These are phyloP conservation scores for Sinapis alba DNA, from an alignment of 441 rosid species.

Conservation along the genomic window DNA sequence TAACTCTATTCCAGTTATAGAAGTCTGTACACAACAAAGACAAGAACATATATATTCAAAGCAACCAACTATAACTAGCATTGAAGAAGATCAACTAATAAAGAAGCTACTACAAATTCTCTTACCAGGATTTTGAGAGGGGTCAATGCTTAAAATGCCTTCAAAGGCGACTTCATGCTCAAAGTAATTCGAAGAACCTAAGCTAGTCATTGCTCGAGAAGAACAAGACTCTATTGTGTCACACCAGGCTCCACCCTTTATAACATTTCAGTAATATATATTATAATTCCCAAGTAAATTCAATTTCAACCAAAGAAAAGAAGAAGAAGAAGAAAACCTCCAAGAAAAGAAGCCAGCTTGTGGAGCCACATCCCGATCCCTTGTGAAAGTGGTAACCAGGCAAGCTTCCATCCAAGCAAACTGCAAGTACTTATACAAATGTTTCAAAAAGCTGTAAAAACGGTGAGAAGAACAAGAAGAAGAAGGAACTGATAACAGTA, in stretches of 20 bases:
- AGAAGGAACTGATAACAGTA: conserved; percentile 9
- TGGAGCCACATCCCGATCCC: conserved; percentile 81
- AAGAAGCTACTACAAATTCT: conserved; percentile 1
- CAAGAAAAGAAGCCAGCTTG: conserved; percentile 79
- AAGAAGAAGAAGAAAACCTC: conserved; percentile 47
- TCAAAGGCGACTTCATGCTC: conserved; percentile 50
- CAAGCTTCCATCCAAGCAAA: conserved; percentile 84
- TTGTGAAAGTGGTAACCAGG: conserved; percentile 77
- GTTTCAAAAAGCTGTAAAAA: not conserved
- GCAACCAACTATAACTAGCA: not conserved
- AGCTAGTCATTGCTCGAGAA: conserved; percentile 54
- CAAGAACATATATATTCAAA: not conserved
- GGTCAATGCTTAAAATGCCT: conserved; percentile 70
- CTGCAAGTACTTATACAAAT: conserved; percentile 39
- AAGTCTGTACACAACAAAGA: conserved; percentile 52
- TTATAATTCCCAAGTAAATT: not conserved
- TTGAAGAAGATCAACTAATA: not conserved
- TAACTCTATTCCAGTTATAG: conserved; percentile 83
- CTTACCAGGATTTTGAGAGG: conserved; percentile 81
- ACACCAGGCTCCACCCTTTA: conserved; percentile 96
- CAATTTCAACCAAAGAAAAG: not conserved
- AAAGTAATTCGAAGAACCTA: conserved; percentile 83
- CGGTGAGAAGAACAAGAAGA: not conserved
- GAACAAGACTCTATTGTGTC: conserved; percentile 60
- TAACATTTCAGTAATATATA: conserved; percentile 1